phyloP scores from a whole-genome alignment of 352 stramenopile genomes.

The Elongisporangium senticosum region DNA sequence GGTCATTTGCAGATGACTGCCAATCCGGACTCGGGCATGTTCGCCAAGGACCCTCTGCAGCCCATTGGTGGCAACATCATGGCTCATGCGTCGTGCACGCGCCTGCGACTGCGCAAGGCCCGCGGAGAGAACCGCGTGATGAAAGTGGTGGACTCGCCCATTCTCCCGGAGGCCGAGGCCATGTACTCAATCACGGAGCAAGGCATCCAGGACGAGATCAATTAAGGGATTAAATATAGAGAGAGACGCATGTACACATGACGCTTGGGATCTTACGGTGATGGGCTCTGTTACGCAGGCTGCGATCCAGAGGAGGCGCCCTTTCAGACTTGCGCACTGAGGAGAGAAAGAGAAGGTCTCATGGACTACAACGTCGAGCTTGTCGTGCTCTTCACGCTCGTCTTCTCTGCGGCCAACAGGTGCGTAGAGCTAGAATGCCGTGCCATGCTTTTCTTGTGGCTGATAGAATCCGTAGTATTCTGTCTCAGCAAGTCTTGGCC shows the following conservation, averaged over 20 bases:
- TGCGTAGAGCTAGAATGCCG: constrained; percentile 7
- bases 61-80: constrained; percentile 91
- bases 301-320: constrained; percentile 4
- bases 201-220: constrained; percentile 91
- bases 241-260: background rate
- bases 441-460: background rate
- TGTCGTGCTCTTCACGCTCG: constrained; percentile 62
- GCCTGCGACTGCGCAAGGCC: constrained; percentile 94
- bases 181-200: constrained; percentile 97
- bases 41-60: constrained; percentile 86
- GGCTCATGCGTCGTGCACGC: constrained; percentile 76
- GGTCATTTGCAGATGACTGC: constrained; percentile 66
- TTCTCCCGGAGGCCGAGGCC: constrained; percentile 95
- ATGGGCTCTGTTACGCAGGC: background rate
- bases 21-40: constrained; percentile 88
- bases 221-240: constrained; percentile 27
- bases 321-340: background rate
- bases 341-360: background rate
- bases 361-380: constrained; percentile 73
- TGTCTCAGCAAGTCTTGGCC: constrained; percentile 48
- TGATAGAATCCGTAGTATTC: constrained; percentile 27
- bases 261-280: background rate
- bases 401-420: constrained; percentile 58
- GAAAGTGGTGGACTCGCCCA: constrained; percentile 96
- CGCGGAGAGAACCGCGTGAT: constrained; percentile 98